Percentiles rank a stretch among this genome's conserved stretches.
Conservation (phyloP, 768 basidiomycete genomes). For the Saitozyma podzolica region DNA sequence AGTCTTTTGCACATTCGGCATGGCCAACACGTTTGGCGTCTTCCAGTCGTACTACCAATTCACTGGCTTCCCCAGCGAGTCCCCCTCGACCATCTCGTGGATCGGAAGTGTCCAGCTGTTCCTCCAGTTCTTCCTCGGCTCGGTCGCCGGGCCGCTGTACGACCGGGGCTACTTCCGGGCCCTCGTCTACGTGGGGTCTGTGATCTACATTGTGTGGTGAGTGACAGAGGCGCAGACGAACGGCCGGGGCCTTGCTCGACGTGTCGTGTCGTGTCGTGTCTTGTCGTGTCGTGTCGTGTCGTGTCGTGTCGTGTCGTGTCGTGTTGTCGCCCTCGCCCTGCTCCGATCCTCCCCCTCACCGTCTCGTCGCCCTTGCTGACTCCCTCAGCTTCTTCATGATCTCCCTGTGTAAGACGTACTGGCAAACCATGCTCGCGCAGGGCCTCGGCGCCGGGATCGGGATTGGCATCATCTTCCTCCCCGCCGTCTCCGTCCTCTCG, state of each 20-base stretch:
- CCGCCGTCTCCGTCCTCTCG: constrained; percentile 57
- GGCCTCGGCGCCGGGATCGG: constrained; percentile 55
- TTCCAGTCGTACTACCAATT: constrained; percentile 53
- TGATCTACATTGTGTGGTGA: constrained; percentile 35
- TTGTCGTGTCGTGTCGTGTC: no score
- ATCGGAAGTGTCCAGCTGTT: constrained; percentile 52
- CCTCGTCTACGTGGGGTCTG: constrained; percentile 22
- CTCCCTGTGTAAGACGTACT: constrained; percentile 35
- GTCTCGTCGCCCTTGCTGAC: constrained; percentile 7
- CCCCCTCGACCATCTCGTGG: constrained; percentile 51
- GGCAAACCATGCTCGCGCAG: constrained; percentile 41
- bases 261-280: no score
- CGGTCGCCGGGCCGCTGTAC: constrained; percentile 49
- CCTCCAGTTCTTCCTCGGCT: constrained; percentile 47
- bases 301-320: no score
- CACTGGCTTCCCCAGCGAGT: constrained; percentile 42
- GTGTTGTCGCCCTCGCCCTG: neutral
- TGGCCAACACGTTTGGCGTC: constrained; percentile 53
- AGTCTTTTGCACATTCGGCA: constrained; percentile 37
- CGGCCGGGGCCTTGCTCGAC: no score
- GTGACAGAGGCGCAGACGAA: neutral
- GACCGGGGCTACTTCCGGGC: constrained; percentile 50
- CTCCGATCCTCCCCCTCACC: neutral
- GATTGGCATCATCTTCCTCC: constrained; percentile 60
- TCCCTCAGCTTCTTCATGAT: constrained; percentile 29